Conservation (phyloP, 2,329 filamentous ascomycete genomes). For the Exophiala spinifera region DNA sequence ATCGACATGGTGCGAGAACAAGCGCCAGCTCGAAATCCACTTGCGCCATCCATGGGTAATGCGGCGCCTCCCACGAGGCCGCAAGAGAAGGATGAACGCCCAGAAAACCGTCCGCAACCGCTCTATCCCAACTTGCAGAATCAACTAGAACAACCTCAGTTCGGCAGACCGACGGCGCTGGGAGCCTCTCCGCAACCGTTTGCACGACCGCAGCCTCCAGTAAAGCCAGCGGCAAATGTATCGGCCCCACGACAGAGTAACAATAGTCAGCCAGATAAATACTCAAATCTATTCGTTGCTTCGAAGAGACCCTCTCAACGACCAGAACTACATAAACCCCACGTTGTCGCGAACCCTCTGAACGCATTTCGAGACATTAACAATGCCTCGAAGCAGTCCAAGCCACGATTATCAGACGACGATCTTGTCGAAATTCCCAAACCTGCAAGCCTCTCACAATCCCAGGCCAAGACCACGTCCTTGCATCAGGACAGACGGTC, state of each 20-base stretch:
- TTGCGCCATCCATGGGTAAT: conserved; percentile 37
- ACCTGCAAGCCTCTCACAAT: conserved; percentile 39
- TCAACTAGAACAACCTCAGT: conserved; percentile 44
- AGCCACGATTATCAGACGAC: conserved; percentile 8
- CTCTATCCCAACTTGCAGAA: conserved; percentile 16
- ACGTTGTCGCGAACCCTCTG: conserved; percentile 18
- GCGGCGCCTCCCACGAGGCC: conserved; percentile 32
- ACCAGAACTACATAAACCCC: conserved; percentile 25
- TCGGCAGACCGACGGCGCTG: conserved; percentile 59
- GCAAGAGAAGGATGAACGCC: conserved; percentile 29
- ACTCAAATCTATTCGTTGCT: conserved; percentile 26
- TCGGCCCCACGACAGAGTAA: conserved; percentile 18
- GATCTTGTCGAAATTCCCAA: conserved; percentile 39
- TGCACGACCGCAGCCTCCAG: conserved; percentile 46
- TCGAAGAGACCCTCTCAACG: conserved; percentile 21
- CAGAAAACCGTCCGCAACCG: neutral
- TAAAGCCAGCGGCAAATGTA: conserved; percentile 35
- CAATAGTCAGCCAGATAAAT: conserved; percentile 23
- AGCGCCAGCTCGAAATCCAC: conserved; percentile 41
- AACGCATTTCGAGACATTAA: conserved; percentile 25
- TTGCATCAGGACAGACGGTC: neutral
- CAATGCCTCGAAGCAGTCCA: conserved; percentile 23
- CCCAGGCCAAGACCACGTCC: neutral
- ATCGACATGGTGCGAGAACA: conserved; percentile 52
- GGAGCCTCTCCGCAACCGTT: conserved; percentile 43